These are phyloP conservation scores for Fusarium sp. DNA, from an alignment of 2,329 filamentous ascomycete species.

Conservation along the genomic window DNA sequence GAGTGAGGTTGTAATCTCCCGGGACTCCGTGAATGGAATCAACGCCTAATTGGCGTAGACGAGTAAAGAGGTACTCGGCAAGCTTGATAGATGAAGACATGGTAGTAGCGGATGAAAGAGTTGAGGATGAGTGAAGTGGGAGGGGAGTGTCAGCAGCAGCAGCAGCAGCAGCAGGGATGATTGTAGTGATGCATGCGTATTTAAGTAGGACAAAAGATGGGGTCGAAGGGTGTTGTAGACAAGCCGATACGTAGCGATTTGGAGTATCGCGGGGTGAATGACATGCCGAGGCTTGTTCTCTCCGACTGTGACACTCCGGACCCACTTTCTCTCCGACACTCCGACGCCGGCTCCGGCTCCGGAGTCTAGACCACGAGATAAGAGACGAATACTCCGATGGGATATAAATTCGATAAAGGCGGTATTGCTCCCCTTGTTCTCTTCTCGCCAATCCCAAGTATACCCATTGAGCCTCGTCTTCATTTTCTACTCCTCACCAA, in stretches of 20 bases:
- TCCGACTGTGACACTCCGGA: background rate
- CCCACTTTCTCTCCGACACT: background rate
- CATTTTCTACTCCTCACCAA: background rate
- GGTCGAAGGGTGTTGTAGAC: background rate
- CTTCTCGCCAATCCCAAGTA: background rate
- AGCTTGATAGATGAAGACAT: background rate
- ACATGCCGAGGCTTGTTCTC: background rate
- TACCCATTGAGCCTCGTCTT: background rate
- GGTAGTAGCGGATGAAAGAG: background rate
- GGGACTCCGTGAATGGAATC: conserved; percentile 5
- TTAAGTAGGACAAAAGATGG: background rate
- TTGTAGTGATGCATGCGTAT: background rate
- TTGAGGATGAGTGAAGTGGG: background rate
- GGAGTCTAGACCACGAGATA: background rate
- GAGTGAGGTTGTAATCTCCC: conserved; percentile 2
- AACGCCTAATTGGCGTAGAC: conserved; percentile 8
- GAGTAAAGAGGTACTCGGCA: conserved; percentile 17
- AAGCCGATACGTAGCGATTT: background rate
- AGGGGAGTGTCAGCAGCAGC: too few relatives aligned
- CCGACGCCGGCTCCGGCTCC: background rate
- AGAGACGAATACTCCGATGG: background rate
- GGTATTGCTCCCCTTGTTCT: background rate
- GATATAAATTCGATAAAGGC: background rate
- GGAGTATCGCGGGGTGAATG: too few relatives aligned
- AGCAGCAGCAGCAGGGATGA: background rate